A percentile compares a stretch with the other conserved stretches of the same genome.
phyloP scores from a whole-genome alignment of 2,329 filamentous ascomycete species.

The Cladophialophora chaetospira region DNA sequence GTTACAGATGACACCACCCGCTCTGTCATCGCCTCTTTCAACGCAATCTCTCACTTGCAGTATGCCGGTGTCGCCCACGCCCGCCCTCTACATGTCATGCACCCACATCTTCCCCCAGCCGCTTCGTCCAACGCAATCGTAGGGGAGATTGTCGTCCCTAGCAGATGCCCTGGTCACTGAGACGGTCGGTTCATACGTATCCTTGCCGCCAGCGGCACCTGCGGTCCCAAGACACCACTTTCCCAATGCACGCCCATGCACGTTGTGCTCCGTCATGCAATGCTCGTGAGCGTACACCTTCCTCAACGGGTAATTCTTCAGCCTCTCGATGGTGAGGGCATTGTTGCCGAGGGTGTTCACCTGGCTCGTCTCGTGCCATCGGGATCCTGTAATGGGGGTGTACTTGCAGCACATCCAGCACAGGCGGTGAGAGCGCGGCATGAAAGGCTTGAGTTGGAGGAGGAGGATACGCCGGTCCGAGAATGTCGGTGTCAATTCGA shows the following conservation, averaged over 20 bases:
- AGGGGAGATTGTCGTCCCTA: neutral
- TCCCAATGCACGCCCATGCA: neutral
- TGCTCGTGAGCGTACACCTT: neutral
- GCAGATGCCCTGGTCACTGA: no score
- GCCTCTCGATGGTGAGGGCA: neutral
- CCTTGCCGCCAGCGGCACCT: constrained; percentile 5
- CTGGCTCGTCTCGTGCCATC: neutral
- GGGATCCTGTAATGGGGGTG: neutral
- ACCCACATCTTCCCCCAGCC: neutral
- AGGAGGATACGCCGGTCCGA: constrained; percentile 85
- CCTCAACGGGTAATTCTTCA: neutral
- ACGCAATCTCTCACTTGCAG: neutral
- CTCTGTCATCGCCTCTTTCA: neutral
- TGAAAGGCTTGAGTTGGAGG: constrained; percentile 80
- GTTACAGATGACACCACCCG: neutral
- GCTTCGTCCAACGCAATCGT: neutral
- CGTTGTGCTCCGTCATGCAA: neutral
- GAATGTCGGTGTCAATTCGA: constrained; percentile 41
- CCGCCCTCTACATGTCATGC: neutral
- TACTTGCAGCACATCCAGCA: constrained; percentile 23
- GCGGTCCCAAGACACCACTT: neutral
- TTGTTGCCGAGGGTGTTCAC: neutral
- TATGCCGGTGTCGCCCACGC: neutral
- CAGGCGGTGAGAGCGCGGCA: constrained; percentile 10
- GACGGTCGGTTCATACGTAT: no score